phyloP scores from a whole-genome alignment of 129 eudicot species.

The Erigeron canadensis region DNA sequence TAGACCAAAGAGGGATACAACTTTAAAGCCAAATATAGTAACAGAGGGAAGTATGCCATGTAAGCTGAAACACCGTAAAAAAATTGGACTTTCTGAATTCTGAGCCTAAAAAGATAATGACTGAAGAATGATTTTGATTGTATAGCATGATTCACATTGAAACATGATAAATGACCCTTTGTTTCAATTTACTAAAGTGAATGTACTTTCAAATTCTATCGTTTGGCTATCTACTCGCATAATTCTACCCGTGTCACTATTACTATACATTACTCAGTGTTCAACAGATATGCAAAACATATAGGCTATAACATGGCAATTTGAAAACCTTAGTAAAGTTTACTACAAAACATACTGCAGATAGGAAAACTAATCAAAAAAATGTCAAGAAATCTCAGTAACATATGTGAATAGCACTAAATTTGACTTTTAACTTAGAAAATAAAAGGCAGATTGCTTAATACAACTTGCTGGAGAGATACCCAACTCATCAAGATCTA shows the following conservation, averaged over 20 bases:
- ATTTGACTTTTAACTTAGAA: background rate
- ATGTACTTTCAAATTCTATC: background rate
- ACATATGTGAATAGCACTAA: background rate
- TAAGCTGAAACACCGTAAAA: background rate
- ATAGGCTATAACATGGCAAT: background rate
- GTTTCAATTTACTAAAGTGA: background rate
- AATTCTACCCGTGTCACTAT: background rate
- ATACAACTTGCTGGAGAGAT: background rate
- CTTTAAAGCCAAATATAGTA: background rate
- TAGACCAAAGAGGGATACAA: slow-evolving; percentile 5
- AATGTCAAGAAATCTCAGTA: background rate
- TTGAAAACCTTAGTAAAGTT: background rate
- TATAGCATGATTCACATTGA: background rate
- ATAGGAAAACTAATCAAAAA: background rate
- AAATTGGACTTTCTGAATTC: background rate
- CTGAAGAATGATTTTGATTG: background rate
- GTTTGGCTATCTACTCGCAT: background rate
- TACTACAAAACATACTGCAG: background rate
- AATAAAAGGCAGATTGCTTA: background rate
- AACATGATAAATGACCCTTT: background rate
- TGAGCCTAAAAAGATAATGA: background rate
- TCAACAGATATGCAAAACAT: background rate
- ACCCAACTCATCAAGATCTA: background rate
- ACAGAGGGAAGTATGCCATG: background rate
- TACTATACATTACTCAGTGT: background rate